A percentile compares a stretch with the other conserved stretches of the same genome.
These are phyloP conservation scores for Saussurea involucrata DNA, from an alignment of 129 eudicot genomes.

Conservation along the genomic window DNA sequence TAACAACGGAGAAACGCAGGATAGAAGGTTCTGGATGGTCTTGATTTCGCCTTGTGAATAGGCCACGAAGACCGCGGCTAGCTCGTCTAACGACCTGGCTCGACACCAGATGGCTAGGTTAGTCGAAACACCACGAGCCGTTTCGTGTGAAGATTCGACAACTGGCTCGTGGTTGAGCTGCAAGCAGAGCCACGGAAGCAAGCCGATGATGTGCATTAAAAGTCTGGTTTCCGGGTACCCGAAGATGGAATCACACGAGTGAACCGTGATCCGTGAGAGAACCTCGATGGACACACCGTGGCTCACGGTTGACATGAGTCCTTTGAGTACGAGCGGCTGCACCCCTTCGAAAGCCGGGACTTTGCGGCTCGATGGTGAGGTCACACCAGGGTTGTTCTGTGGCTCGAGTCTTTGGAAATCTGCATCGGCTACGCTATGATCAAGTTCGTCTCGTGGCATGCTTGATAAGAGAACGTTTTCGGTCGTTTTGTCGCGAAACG, in stretches of 20 bases:
- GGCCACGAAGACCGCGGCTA: conserved; percentile 78
- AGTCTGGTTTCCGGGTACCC: conserved; percentile 92
- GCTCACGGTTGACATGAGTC: conserved; percentile 94
- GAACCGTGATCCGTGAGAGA: conserved; percentile 79
- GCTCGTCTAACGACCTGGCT: conserved; percentile 66
- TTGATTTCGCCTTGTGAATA: conserved; percentile 80
- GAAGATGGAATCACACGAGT: conserved; percentile 89
- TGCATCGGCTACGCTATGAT: conserved; percentile 49
- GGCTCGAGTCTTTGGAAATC: conserved; percentile 82
- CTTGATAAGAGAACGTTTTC: conserved; percentile 96
- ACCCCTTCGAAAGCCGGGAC: conserved; percentile 92
- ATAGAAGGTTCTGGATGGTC: conserved; percentile 68
- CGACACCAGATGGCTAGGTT: conserved; percentile 89
- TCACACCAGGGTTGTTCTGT: conserved; percentile 33
- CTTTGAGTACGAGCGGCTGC: conserved; percentile 97
- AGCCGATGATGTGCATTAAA: conserved; percentile 87
- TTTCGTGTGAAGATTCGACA: conserved; percentile 65
- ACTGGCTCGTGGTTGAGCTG: conserved; percentile 77
- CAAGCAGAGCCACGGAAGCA: conserved; percentile 96
- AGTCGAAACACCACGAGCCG: conserved; percentile 76
- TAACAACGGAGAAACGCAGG: conserved; percentile 79
- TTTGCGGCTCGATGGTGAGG: conserved; percentile 47
- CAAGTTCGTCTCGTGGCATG: conserved; percentile 95
- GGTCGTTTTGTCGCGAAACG: conserved; percentile 88
- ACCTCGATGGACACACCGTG: conserved; percentile 86